phyloP scores from a whole-genome alignment of 169 alveolate species.

The Ichthyophthirius multifiliis region DNA sequence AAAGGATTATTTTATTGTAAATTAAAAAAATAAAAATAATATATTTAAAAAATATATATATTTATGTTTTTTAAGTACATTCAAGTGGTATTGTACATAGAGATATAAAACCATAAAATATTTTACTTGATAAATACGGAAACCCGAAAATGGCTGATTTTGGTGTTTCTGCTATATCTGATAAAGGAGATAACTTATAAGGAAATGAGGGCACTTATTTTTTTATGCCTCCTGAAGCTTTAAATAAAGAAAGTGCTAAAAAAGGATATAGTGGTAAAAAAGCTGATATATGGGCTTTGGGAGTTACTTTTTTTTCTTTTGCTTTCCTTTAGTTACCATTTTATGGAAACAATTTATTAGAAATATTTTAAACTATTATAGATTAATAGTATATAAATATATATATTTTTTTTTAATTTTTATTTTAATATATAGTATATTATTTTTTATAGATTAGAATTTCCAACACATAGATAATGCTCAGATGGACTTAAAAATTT shows the following conservation, averaged over 20 bases:
- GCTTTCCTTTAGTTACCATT: slow-evolving; percentile 74
- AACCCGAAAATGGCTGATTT: slow-evolving; percentile 72
- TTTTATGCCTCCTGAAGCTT: slow-evolving; percentile 86
- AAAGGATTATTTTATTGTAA: slow-evolving; percentile 32
- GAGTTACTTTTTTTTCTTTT: slow-evolving; percentile 78
- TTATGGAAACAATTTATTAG: slow-evolving; percentile 53
- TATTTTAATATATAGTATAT: neutral
- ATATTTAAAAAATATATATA: neutral
- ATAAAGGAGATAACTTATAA: slow-evolving; percentile 53
- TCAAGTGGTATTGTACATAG: slow-evolving; percentile 77
- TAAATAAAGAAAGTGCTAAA: slow-evolving; percentile 45
- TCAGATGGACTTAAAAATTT: slow-evolving; percentile 58
- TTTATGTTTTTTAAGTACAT: slow-evolving; percentile 48
- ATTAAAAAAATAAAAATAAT: neutral
- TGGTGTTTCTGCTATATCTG: slow-evolving; percentile 58
- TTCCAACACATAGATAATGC: slow-evolving; percentile 47
- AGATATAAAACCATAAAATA: slow-evolving; percentile 85
- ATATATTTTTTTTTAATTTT: neutral
- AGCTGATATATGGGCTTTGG: slow-evolving; percentile 89
- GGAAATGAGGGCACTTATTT: slow-evolving; percentile 78
- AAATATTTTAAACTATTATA: slow-evolving; percentile 39
- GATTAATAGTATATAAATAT: slow-evolving; percentile 43
- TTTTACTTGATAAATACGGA: slow-evolving; percentile 63
- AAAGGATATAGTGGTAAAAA: slow-evolving; percentile 75
- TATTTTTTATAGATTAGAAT: slow-evolving; percentile 27